These are phyloP conservation scores for Passiflora organensis DNA, from an alignment of 345 rosid genomes.

Conservation along the genomic window DNA sequence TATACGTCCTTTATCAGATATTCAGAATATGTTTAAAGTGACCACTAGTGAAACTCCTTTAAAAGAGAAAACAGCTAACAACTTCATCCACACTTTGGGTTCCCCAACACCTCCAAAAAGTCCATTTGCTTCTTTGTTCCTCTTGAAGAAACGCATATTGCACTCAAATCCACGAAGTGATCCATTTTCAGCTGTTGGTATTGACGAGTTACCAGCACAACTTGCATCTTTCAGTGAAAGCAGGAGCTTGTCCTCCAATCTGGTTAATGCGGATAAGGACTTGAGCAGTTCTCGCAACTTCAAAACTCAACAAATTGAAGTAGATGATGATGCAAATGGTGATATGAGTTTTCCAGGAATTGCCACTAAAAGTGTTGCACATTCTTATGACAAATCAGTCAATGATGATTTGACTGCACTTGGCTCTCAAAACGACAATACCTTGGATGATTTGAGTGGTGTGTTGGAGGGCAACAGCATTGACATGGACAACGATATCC, in stretches of 20 bases:
- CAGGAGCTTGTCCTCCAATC: constrained; percentile 22
- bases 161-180: constrained; percentile 27
- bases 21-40: constrained; percentile 43
- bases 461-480: constrained; percentile 19
- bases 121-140: constrained; percentile 38
- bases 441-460: constrained; percentile 17
- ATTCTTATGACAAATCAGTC: constrained; percentile 20
- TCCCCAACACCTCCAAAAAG: constrained; percentile 48
- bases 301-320: constrained; percentile 26
- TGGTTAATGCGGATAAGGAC: constrained; percentile 34
- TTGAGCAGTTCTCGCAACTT: constrained; percentile 13
- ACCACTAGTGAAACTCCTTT: constrained; percentile 27
- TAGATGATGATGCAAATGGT: constrained; percentile 24
- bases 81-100: constrained; percentile 24
- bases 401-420: constrained; percentile 20
- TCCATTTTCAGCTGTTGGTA: constrained; percentile 44
- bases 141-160: constrained; percentile 29
- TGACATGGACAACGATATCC: constrained; percentile 13
- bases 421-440: constrained; percentile 23
- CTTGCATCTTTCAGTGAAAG: constrained; percentile 19
- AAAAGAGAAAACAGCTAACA: constrained; percentile 28
- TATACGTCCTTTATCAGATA: constrained; percentile 44
- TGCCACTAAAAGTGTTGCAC: constrained; percentile 20
- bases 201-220: constrained; percentile 27
- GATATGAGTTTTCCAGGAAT: constrained; percentile 22